Evolutionary conservation across 495 filamentous ascomycete species (phyloP).

Genomic region (Lasiosphaeriaceae sp.): DNA sequence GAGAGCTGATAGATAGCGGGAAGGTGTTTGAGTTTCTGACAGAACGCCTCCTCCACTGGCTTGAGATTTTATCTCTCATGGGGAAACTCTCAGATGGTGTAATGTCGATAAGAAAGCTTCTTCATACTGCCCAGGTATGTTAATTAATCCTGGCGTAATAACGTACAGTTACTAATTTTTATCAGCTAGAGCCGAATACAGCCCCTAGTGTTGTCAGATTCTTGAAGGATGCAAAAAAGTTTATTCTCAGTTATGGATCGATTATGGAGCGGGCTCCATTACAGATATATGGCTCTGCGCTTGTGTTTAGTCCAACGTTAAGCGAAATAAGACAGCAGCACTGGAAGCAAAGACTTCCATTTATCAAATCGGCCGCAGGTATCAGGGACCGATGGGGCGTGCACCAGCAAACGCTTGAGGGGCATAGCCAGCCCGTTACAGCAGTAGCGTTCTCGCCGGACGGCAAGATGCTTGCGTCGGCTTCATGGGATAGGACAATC

Average conservation of each 20-base stretch:
- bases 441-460: background rate
- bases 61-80: conserved; percentile 26
- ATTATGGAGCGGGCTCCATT: conserved; percentile 6
- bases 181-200: background rate
- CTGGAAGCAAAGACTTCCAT: conserved; percentile 2
- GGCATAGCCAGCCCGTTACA: background rate
- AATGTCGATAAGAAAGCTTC: conserved; percentile 6
- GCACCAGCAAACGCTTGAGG: conserved; percentile 2
- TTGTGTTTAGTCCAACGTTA: conserved; percentile 5
- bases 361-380: background rate
- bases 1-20: background rate
- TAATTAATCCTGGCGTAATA: background rate
- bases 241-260: conserved; percentile 5
- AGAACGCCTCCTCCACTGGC: conserved; percentile 6
- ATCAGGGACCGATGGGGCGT: conserved; percentile 5
- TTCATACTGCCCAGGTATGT: background rate
- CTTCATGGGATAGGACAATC: conserved; percentile 1
- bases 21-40: background rate
- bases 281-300: conserved; percentile 10
- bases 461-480: background rate
- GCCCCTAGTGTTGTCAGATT: background rate
- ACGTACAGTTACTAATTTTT: background rate
- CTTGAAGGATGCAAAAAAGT: conserved; percentile 4
- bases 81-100: conserved; percentile 11
- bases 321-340: conserved; percentile 4